Conservation (phyloP, 371 early-diverging fungal species). For the Mucor racemosus region DNA sequence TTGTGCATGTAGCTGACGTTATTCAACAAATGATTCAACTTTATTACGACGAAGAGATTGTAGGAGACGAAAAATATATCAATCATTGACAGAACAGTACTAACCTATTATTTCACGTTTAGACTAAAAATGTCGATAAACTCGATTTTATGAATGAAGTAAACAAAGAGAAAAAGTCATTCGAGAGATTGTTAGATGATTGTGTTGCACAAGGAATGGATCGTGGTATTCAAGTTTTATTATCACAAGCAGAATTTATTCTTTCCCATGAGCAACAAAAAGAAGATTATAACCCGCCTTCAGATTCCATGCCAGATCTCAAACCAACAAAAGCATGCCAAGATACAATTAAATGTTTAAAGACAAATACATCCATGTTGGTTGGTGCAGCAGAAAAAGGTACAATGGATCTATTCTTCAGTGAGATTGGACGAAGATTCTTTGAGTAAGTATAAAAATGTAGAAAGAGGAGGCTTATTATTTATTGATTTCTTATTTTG, state of each 20-base stretch:
- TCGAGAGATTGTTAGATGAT: constrained; percentile 85
- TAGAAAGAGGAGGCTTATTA: too few relatives aligned
- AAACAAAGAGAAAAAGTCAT: constrained; percentile 82
- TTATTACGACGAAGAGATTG: constrained; percentile 81
- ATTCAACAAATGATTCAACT: constrained; percentile 88
- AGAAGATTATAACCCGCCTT: constrained; percentile 74
- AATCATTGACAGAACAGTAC: too few relatives aligned
- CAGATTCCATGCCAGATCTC: constrained; percentile 52
- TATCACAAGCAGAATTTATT: constrained; percentile 80
- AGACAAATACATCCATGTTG: constrained; percentile 75
- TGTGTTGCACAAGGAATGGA: constrained; percentile 90
- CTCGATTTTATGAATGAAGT: constrained; percentile 83
- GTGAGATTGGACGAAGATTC: constrained; percentile 85
- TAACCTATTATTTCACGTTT: not conserved
- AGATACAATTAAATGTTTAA: constrained; percentile 79
- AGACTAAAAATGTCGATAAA: constrained; percentile 73
- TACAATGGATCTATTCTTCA: constrained; percentile 89
- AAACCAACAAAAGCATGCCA: constrained; percentile 75
- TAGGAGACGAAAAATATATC: constrained; percentile 27
- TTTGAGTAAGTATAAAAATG: constrained; percentile 67
- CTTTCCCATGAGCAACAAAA: constrained; percentile 64
- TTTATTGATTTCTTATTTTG: not conserved
- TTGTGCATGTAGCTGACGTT: constrained; percentile 87
- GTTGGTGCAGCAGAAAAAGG: constrained; percentile 80
- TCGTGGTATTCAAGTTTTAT: constrained; percentile 78